Conservation (phyloP, 768 basidiomycete species). For the Boletales sp. region DNA sequence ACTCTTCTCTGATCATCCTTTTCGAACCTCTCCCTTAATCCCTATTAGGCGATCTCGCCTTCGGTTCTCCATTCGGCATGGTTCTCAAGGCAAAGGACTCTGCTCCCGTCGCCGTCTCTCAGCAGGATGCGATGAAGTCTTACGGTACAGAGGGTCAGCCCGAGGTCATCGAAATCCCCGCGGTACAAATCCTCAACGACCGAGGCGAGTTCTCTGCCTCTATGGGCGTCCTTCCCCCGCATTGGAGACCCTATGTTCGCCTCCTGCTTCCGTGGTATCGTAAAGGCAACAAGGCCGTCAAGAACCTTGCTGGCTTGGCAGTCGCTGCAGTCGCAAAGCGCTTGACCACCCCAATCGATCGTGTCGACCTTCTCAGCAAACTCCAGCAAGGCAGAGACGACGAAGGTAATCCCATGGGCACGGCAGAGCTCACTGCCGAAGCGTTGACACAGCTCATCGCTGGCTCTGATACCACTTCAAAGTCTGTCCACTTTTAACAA, state of each 20-base stretch:
- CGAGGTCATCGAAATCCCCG: constrained; percentile 65
- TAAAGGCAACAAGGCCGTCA: constrained; percentile 60
- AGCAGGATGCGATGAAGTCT: constrained; percentile 50
- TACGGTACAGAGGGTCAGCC: constrained; percentile 45
- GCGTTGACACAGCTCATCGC: constrained; percentile 83
- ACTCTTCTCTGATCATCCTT: background rate
- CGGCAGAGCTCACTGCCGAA: constrained; percentile 85
- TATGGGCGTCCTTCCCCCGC: constrained; percentile 72
- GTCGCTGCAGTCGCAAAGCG: constrained; percentile 79
- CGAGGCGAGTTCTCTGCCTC: constrained; percentile 86
- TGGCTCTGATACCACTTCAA: constrained; percentile 91
- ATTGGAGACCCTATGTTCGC: constrained; percentile 62
- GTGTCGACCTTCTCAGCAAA: constrained; percentile 79
- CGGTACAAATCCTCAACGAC: constrained; percentile 81
- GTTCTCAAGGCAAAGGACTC: constrained; percentile 67
- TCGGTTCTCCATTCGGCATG: constrained; percentile 90
- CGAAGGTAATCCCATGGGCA: constrained; percentile 74
- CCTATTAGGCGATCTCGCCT: constrained; percentile 62
- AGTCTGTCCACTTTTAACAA: constrained; percentile 43
- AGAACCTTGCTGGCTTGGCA: constrained; percentile 74
- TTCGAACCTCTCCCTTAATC: background rate
- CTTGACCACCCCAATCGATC: constrained; percentile 62
- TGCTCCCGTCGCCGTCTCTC: constrained; percentile 62
- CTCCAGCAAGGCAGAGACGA: constrained; percentile 76
- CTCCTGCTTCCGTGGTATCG: constrained; percentile 70